phyloP scores from a whole-genome alignment of 768 basidiomycete species.

The Gymnopilus dilepis region DNA sequence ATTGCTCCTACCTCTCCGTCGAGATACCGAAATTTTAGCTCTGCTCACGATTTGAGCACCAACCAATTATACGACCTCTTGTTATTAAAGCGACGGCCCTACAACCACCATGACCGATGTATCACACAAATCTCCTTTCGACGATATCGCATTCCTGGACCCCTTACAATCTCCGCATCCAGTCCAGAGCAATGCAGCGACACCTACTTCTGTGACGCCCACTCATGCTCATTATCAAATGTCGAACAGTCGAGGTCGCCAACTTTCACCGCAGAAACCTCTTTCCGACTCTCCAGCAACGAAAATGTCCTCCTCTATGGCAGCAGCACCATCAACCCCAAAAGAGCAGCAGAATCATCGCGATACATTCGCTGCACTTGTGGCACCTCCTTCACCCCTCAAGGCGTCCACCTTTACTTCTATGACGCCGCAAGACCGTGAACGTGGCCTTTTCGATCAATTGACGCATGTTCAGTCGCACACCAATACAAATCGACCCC shows the following conservation, averaged over 20 bases:
- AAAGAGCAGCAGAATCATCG: conserved; percentile 3
- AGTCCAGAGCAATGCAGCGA: not conserved
- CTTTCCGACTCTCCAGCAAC: not conserved
- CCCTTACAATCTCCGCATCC: conserved; percentile 2
- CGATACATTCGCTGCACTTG: conserved; percentile 46
- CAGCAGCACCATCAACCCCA: not conserved
- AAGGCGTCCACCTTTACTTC: conserved; percentile 35
- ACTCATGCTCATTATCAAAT: not conserved
- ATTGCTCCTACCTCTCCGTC: not conserved
- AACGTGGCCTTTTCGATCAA: conserved; percentile 4
- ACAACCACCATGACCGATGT: not conserved
- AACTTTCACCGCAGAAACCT: not conserved
- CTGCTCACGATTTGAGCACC: not conserved
- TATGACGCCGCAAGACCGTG: not conserved
- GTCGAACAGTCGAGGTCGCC: not conserved
- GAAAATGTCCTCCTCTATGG: not conserved
- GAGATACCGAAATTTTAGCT: not conserved
- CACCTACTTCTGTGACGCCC: not conserved
- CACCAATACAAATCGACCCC: not conserved
- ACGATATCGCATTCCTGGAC: conserved; percentile 7
- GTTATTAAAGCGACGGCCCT: not conserved
- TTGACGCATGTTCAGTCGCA: conserved; percentile 17
- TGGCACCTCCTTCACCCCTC: conserved; percentile 44
- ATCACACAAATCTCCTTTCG: conserved; percentile 4
- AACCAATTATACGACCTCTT: not conserved